These are phyloP conservation scores for Anthracocystis walkeri DNA, from an alignment of 1,284 basidiomycete genomes.

Conservation along the genomic window DNA sequence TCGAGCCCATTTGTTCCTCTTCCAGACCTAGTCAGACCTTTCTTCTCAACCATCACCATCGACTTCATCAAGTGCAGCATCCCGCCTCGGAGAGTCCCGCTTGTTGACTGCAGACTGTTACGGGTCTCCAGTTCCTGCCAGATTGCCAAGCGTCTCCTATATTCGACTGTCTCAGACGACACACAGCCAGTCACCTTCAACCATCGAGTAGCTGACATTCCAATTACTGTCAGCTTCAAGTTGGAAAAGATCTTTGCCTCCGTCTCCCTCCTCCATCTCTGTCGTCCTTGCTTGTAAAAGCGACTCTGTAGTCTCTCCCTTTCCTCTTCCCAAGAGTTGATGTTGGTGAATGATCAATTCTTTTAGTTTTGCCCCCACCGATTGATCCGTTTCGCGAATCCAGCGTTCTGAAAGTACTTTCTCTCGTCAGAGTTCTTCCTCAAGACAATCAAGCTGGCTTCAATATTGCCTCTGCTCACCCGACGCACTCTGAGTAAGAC, in stretches of 20 bases:
- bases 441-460: slow-evolving; percentile 12
- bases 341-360: slow-evolving; percentile 55
- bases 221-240: neutral
- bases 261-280: neutral
- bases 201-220: neutral
- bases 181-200: neutral
- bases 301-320: slow-evolving; percentile 27
- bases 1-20: neutral
- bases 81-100: neutral
- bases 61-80: neutral
- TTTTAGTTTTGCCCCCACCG: slow-evolving; percentile 33
- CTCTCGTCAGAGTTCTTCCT: neutral
- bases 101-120: neutral
- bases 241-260: neutral
- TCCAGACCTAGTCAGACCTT: neutral
- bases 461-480: slow-evolving; percentile 7
- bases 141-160: neutral
- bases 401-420: slow-evolving; percentile 19
- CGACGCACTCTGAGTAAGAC: slow-evolving; percentile 14
- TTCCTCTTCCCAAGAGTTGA: slow-evolving; percentile 31
- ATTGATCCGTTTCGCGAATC: slow-evolving; percentile 33
- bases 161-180: neutral
- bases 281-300: slow-evolving; percentile 6
- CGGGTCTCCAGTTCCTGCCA: neutral
- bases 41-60: slow-evolving; percentile 11